Evolutionary conservation across 2,329 filamentous ascomycete species (phyloP).

Genomic region (Aspergillus ustus): DNA sequence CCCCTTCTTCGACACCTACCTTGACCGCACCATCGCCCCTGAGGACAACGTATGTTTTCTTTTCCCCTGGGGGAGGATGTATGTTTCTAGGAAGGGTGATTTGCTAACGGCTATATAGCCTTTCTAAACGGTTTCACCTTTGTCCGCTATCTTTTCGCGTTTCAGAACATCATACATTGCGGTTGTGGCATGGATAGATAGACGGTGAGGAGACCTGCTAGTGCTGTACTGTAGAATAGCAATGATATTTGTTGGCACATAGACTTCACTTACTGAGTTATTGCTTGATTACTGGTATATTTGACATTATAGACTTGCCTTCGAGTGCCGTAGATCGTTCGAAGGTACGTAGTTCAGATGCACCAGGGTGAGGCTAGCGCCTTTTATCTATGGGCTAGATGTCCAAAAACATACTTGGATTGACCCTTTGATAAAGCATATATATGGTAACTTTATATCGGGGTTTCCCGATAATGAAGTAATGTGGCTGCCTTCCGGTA

Average conservation of each 20-base stretch:
- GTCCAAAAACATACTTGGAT: too few relatives aligned
- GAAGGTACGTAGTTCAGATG: too few relatives aligned
- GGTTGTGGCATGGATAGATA: constrained; percentile 19
- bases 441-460: too few relatives aligned
- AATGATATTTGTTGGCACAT: constrained; percentile 43
- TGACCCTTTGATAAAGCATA: too few relatives aligned
- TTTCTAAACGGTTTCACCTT: constrained; percentile 42
- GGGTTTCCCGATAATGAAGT: too few relatives aligned
- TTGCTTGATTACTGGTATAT: not conserved
- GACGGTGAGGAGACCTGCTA: constrained; percentile 21
- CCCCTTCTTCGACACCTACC: constrained; percentile 62
- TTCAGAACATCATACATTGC: constrained; percentile 19
- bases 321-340: too few relatives aligned
- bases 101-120: constrained; percentile 36
- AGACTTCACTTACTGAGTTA: constrained; percentile 26
- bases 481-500: too few relatives aligned
- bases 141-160: constrained; percentile 28
- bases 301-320: not conserved
- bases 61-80: not conserved
- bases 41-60: constrained; percentile 62
- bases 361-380: too few relatives aligned
- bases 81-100: not conserved
- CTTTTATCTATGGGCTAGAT: too few relatives aligned
- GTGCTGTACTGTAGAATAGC: constrained; percentile 42
- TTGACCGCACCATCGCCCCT: constrained; percentile 60